phyloP scores from a whole-genome alignment of 441 rosid genomes.

The Mallotus repandus region DNA sequence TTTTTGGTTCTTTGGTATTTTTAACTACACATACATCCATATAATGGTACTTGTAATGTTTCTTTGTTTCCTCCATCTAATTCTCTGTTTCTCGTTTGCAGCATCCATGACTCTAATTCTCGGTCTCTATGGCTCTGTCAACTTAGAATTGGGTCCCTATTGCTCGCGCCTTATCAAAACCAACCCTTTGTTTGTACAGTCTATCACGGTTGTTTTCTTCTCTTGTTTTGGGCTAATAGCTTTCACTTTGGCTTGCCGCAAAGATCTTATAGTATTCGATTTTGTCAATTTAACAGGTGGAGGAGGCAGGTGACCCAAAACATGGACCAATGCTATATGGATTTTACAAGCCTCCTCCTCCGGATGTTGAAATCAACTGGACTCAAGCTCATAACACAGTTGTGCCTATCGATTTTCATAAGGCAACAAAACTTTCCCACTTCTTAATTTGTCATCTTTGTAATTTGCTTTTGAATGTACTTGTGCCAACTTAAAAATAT shows the following conservation, averaged over 20 bases:
- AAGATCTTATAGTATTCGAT: slow-evolving; percentile 1
- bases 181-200: slow-evolving; percentile 46
- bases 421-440: slow-evolving; percentile 30
- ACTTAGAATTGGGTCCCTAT: slow-evolving; percentile 40
- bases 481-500: too few species aligned
- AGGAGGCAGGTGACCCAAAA: slow-evolving; percentile 29
- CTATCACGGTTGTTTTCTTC: slow-evolving; percentile 34
- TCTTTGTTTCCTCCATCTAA: neutral
- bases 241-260: neutral
- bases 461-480: neutral
- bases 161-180: slow-evolving; percentile 41
- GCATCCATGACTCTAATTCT: slow-evolving; percentile 50
- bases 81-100: slow-evolving; percentile 23
- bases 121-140: slow-evolving; percentile 46
- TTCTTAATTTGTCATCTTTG: neutral
- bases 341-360: slow-evolving; percentile 39
- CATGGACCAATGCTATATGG: slow-evolving; percentile 42
- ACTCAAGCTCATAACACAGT: slow-evolving; percentile 34
- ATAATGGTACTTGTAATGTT: neutral
- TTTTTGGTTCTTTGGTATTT: slow-evolving; percentile 51
- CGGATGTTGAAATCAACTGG: slow-evolving; percentile 42
- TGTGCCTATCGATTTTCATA: slow-evolving; percentile 36
- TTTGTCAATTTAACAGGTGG: slow-evolving; percentile 32
- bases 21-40: neutral
- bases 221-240: neutral